phyloP scores from a whole-genome alignment of 345 rosid species.

The Arabidopsis arenosa region DNA sequence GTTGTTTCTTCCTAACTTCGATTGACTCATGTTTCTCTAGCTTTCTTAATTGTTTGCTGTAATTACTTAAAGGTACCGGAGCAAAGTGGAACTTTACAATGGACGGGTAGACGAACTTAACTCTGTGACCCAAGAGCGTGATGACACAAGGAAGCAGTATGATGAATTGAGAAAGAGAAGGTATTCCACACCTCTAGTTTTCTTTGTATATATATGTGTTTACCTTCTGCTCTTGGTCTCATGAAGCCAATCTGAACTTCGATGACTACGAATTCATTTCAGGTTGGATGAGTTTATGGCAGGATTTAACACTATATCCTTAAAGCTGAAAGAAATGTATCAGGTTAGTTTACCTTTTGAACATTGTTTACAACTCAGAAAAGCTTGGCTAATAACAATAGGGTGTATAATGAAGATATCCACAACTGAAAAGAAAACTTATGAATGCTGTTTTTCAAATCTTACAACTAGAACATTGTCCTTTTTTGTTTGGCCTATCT shows the following conservation, averaged over 20 bases:
- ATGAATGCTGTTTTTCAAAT: constrained; percentile 11
- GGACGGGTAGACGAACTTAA: constrained; percentile 86
- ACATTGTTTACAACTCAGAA: constrained; percentile 15
- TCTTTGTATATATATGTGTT: constrained; percentile 7
- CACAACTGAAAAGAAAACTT: neutral
- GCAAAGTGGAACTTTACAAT: constrained; percentile 71
- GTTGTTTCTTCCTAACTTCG: neutral
- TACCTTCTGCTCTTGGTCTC: constrained; percentile 19
- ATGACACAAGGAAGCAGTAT: constrained; percentile 78
- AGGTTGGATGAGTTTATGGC: constrained; percentile 99
- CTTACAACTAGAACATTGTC: neutral
- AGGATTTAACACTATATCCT: constrained; percentile 87
- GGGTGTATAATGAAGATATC: constrained; percentile 7
- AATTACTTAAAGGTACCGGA: constrained; percentile 62
- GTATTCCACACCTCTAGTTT: constrained; percentile 43
- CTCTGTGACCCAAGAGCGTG: constrained; percentile 77
- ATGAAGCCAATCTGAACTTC: constrained; percentile 38
- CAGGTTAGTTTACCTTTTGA: constrained; percentile 62
- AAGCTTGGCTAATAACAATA: constrained; percentile 16
- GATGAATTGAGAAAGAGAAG: constrained; percentile 93
- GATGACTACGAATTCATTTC: constrained; percentile 38
- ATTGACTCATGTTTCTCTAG: constrained; percentile 12
- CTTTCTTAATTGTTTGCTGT: constrained; percentile 23
- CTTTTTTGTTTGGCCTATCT: neutral
- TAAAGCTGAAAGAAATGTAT: constrained; percentile 98